These are phyloP conservation scores for Vigna nakashimae DNA, from an alignment of 306 rosid genomes.

Conservation along the genomic window DNA sequence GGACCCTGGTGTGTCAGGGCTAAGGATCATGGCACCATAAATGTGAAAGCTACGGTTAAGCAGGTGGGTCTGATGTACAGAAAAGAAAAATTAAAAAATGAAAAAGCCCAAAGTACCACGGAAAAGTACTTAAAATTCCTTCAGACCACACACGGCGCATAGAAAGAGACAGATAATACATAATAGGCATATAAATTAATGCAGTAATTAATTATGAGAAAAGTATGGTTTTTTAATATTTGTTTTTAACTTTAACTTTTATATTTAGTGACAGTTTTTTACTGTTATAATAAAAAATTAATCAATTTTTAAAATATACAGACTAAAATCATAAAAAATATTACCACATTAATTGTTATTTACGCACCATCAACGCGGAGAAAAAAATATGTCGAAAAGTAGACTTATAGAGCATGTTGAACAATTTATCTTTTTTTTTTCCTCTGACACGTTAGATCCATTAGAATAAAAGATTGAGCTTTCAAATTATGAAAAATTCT, in stretches of 20 bases:
- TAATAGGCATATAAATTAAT: constrained; percentile 4
- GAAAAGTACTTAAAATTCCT: constrained; percentile 57
- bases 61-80: not conserved
- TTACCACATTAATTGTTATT: too few species aligned
- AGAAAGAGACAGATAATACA: constrained; percentile 38
- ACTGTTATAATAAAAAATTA: too few species aligned
- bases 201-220: too few species aligned
- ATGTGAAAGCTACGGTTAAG: constrained; percentile 35
- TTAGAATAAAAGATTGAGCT: not conserved
- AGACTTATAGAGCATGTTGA: not conserved
- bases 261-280: too few species aligned
- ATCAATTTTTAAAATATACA: too few species aligned
- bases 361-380: not conserved
- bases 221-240: too few species aligned
- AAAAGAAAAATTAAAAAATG: constrained; percentile 4
- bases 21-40: constrained; percentile 43
- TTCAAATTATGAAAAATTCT: not conserved
- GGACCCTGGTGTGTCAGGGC: constrained; percentile 44
- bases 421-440: constrained; percentile 37
- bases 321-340: too few species aligned
- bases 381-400: not conserved
- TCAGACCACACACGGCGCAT: constrained; percentile 43
- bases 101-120: constrained; percentile 63
- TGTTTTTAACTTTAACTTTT: too few species aligned
- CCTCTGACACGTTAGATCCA: constrained; percentile 55